Evolutionary conservation across 495 filamentous ascomycete genomes (phyloP), one percentile per base, ranked within the genome.

Genomic region (Penicillium subrubescens): DNA sequence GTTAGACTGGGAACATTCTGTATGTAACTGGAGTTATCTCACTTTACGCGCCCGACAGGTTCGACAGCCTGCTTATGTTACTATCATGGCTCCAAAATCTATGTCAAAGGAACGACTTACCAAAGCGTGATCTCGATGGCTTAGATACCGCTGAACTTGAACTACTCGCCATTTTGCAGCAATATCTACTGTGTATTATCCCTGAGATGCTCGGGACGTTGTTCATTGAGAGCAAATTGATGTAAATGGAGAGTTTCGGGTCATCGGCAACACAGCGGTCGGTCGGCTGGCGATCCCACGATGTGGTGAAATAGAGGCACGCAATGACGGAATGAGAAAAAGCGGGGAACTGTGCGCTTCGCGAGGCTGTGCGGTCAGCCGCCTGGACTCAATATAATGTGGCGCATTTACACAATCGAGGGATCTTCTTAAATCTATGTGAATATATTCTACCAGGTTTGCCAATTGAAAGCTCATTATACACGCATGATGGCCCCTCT

Each of bases 21-120:
- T 7, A 44, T 60, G 44, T 5, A 1, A 10, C 7, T 7, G 3
- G 23, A 37, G 15, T 7, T 12, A 8, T 61, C 70, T 68, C 43
- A 73, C 70, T 62, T 73, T 73, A 17, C 70, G 70, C n/a, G 70
- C 70, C 5, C 70, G 70, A 59, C 70, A 73, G 8, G 70, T 73
- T 31, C 68, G 67, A 65, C 70, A 73, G 17, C 70, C 70, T 73
- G n/a, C 41, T 15, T n/a, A 44, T 29, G 52, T 23, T 35, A 35
- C 2, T 31, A 21, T 46, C 33, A 58, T 39, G 12, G 6, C 25
- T 10, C 23, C 4, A 5, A 27, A 6, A 15, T 17, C 15, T 35
- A 37, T 12, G 17, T 11, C 8, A 19, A 12, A 54, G 21, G 29
- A 33, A 25, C 15, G 66, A 23, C 67, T 55, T 27, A 72, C 70